A percentile compares a stretch with the other conserved stretches of the same genome.
Conservation (phyloP, 805 yeast species). For the Yarrowia deformans region DNA sequence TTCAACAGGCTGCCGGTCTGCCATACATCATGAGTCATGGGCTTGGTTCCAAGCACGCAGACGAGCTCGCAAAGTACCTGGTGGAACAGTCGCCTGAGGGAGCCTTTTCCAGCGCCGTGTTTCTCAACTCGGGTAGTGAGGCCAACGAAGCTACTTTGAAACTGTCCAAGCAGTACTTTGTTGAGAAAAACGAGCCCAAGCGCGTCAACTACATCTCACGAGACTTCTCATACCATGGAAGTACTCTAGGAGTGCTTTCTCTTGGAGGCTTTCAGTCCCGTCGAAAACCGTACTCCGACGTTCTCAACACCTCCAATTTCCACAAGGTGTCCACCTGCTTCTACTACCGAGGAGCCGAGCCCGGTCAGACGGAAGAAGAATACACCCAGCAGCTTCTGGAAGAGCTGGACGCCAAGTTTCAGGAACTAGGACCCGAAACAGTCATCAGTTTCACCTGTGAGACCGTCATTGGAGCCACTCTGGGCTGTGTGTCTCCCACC, state of each 20-base stretch:
- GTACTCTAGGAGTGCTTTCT: constrained; percentile 49
- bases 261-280: constrained; percentile 21
- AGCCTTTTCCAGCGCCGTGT: background rate
- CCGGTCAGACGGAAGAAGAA: constrained; percentile 54
- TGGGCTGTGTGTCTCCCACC: constrained; percentile 57
- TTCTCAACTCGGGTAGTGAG: constrained; percentile 57
- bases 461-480: constrained; percentile 58
- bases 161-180: constrained; percentile 58
- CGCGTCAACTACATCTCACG: constrained; percentile 56
- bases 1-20: constrained; percentile 18
- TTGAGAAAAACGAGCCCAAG: constrained; percentile 55
- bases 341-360: constrained; percentile 47
- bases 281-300: constrained; percentile 5
- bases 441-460: constrained; percentile 57
- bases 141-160: constrained; percentile 69
- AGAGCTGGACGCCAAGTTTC: constrained; percentile 55
- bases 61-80: constrained; percentile 13
- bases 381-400: constrained; percentile 53
- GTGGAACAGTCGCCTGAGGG: constrained; percentile 26
- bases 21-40: constrained; percentile 23
- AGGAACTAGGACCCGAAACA: constrained; percentile 56
- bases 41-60: constrained; percentile 8
- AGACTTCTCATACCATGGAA: constrained; percentile 59
- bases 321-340: constrained; percentile 34
- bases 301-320: constrained; percentile 13